Percentiles rank a stretch among this genome's conserved stretches.
Conservation (phyloP, 768 basidiomycete species). For the Lactarius sanguifluus region DNA sequence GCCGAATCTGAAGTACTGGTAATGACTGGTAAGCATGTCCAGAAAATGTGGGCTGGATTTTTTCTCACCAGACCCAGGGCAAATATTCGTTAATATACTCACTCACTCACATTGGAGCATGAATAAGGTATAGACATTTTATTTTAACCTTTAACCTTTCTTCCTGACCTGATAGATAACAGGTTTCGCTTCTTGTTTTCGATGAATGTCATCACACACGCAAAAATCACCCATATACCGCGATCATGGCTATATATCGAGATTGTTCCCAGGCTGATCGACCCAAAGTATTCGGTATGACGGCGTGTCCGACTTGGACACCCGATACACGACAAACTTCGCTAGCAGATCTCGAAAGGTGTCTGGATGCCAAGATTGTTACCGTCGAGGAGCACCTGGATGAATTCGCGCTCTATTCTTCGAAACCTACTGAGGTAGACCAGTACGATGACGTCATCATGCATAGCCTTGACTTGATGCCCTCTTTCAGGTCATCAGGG, state of each 20-base stretch:
- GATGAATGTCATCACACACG: conserved; percentile 59
- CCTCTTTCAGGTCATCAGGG: conserved; percentile 18
- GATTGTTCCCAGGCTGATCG: conserved; percentile 43
- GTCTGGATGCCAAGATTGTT: conserved; percentile 71
- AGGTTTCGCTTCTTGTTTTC: conserved; percentile 59
- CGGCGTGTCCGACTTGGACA: conserved; percentile 88
- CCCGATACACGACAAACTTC: conserved; percentile 65
- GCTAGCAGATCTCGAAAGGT: conserved; percentile 61
- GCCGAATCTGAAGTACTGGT: conserved; percentile 71
- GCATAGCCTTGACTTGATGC: background rate
- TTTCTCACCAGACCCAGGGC: conserved; percentile 49
- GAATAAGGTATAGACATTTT: conserved; percentile 44
- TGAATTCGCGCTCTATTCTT: conserved; percentile 62
- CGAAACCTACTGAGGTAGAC: conserved; percentile 64
- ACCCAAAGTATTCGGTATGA: conserved; percentile 94
- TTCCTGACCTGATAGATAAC: conserved; percentile 13
- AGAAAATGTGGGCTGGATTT: background rate
- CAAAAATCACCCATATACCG: conserved; percentile 58
- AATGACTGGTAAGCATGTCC: conserved; percentile 63
- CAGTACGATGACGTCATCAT: background rate
- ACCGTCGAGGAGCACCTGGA: conserved; percentile 68
- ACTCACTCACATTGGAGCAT: conserved; percentile 82
- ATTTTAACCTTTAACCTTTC: background rate
- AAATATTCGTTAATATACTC: conserved; percentile 77
- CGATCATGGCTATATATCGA: conserved; percentile 59